These are phyloP conservation scores for Boletus rubescentipes DNA, from an alignment of 768 basidiomycete species.

Conservation along the genomic window DNA sequence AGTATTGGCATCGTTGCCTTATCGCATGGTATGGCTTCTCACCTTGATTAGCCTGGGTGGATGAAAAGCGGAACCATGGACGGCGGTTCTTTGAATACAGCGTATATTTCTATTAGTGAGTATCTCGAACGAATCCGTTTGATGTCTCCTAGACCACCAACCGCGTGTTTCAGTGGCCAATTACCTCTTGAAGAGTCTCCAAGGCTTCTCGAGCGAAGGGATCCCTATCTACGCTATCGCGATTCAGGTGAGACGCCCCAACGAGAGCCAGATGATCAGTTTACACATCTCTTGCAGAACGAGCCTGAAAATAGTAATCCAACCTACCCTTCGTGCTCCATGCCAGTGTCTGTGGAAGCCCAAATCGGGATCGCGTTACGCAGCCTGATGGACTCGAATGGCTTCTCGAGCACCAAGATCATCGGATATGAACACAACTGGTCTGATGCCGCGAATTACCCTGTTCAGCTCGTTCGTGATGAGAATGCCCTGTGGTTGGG, in stretches of 20 bases:
- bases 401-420: slow-evolving; percentile 57
- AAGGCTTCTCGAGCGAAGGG: slow-evolving; percentile 64
- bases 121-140: background rate
- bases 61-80: slow-evolving; percentile 74
- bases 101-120: slow-evolving; percentile 51
- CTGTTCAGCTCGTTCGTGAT: slow-evolving; percentile 49
- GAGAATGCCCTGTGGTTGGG: background rate
- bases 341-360: slow-evolving; percentile 56
- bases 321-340: slow-evolving; percentile 64
- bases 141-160: background rate
- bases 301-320: slow-evolving; percentile 56
- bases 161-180: slow-evolving; percentile 50
- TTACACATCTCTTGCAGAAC: slow-evolving; percentile 38
- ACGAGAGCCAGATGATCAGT: background rate
- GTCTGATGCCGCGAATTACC: slow-evolving; percentile 62
- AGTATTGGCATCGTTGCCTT: slow-evolving; percentile 20
- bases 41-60: slow-evolving; percentile 61
- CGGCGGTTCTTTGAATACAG: slow-evolving; percentile 57
- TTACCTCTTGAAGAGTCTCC: slow-evolving; percentile 70
- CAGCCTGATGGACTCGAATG: slow-evolving; percentile 59
- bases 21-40: background rate
- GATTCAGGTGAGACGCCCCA: slow-evolving; percentile 40
- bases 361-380: slow-evolving; percentile 57
- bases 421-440: slow-evolving; percentile 78
- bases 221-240: slow-evolving; percentile 61